Evolutionary conservation across 2,329 filamentous ascomycete species (phyloP), one percentile per base, ranked within the genome.

Genomic region (Cryphonectria carpinicola): DNA sequence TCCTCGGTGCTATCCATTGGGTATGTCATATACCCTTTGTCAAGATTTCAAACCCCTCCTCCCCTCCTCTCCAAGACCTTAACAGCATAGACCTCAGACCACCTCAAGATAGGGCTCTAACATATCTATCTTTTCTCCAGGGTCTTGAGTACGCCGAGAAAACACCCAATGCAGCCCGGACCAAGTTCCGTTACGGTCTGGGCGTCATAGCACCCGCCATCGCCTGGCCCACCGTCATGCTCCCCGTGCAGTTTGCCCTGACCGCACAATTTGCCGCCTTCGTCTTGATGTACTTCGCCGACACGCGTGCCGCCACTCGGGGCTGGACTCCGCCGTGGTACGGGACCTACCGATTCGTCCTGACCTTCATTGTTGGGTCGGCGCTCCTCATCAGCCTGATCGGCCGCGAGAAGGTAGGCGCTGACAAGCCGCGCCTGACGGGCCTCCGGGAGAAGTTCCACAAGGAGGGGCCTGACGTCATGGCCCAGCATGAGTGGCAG

Each of bases 1-100:
- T 97, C 85, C 88, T 98, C 1, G 95, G 95, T 61, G 95, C 95
- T 46, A 90, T 97, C 77, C 95, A 98, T 81, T 98, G 88, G 95
- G 92, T 83, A 75, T 72, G 81, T 39, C 25, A 10, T 1, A 3
- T 11, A n/a, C 10, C 14, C 28, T 13, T 17, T 39, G 13, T 17
- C 17, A 17, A 22, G 2, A 37, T 22, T 4, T 4, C n/a, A n/a
- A n/a, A 2, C 39, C 14, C 28, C 28, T 2, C 28, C 28, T 2
- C 28, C 28, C 28, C 28, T 2, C 28, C 2, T 28, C 28, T 28
- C 28, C 28, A 17, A 41, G 10, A 41, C 39, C 2, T 13, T 4
- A 7, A 10, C 37, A 41, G 11, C 14, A 19, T 39, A 19, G 1
- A 14, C 52, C n/a, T 32, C 52, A 32, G n/a, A 56, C n/a, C 52